Percentiles rank a stretch among this genome's conserved stretches.
phyloP scores from a whole-genome alignment of 1,284 basidiomycete species.

The Singerocomus inundabilis region DNA sequence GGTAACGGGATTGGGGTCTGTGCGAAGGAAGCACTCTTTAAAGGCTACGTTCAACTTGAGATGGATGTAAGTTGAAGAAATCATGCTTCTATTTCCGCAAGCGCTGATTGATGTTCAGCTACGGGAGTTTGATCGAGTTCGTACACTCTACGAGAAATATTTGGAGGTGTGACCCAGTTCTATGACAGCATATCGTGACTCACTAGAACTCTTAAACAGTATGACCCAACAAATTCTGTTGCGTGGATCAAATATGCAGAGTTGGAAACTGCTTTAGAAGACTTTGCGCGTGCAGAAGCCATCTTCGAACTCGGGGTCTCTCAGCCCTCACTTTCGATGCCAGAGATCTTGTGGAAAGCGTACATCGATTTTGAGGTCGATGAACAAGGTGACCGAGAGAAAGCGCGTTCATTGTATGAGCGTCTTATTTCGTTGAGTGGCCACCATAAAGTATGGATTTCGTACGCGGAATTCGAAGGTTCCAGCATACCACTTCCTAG shows the following conservation, averaged over 20 bases:
- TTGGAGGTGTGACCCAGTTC: slow-evolving; percentile 60
- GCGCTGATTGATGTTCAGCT: slow-evolving; percentile 43
- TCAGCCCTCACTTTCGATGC: slow-evolving; percentile 93
- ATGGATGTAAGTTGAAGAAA: slow-evolving; percentile 59
- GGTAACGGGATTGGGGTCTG: slow-evolving; percentile 94
- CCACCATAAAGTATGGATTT: slow-evolving; percentile 93
- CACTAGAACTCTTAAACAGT: slow-evolving; percentile 43
- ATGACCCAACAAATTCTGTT: slow-evolving; percentile 84
- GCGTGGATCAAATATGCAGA: slow-evolving; percentile 99
- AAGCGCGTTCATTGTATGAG: slow-evolving; percentile 87
- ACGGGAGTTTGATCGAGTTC: slow-evolving; percentile 94
- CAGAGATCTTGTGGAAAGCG: slow-evolving; percentile 96
- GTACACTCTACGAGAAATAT: slow-evolving; percentile 93
- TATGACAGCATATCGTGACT: not conserved
- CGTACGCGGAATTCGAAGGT: slow-evolving; percentile 76
- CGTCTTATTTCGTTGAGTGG: slow-evolving; percentile 84
- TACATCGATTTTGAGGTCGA: slow-evolving; percentile 94
- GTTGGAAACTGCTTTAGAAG: slow-evolving; percentile 90
- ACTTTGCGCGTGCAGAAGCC: slow-evolving; percentile 87
- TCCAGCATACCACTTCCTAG: slow-evolving; percentile 64
- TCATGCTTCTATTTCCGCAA: not conserved
- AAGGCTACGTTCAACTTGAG: slow-evolving; percentile 92
- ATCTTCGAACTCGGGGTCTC: slow-evolving; percentile 96
- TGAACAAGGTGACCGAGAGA: slow-evolving; percentile 89
- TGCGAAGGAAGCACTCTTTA: slow-evolving; percentile 92